Percentiles rank a stretch among this genome's conserved stretches.
phyloP scores from a whole-genome alignment of 164 flowering plant species.

The Pachysandra terminalis region DNA sequence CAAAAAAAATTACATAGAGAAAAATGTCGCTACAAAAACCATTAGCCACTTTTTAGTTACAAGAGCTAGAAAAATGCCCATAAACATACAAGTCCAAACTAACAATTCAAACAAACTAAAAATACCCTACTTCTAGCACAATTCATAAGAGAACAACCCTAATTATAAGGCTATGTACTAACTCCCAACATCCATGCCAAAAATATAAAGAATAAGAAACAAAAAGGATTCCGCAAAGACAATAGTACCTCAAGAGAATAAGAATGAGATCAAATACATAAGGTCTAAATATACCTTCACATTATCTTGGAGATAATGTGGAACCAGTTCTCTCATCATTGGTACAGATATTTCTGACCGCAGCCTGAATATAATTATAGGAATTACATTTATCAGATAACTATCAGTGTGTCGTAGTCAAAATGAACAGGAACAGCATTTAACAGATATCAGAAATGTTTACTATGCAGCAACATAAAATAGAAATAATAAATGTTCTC shows the following conservation, averaged over 20 bases:
- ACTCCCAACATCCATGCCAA: too few relatives aligned
- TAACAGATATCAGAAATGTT: too few relatives aligned
- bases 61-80: background rate
- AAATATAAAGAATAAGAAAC: too few relatives aligned
- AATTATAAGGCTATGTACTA: too few relatives aligned
- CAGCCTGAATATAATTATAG: conserved; percentile 45
- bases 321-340: conserved; percentile 83
- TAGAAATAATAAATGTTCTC: too few relatives aligned
- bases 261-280: background rate
- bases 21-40: background rate
- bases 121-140: too few relatives aligned
- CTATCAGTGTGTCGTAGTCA: background rate
- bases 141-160: too few relatives aligned
- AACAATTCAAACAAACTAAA: too few relatives aligned
- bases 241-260: conserved; percentile 7
- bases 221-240: too few relatives aligned
- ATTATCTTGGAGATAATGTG: conserved; percentile 90
- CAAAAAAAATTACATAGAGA: background rate
- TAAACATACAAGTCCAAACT: too few relatives aligned
- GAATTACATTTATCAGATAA: background rate
- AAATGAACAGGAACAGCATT: too few relatives aligned
- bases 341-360: conserved; percentile 89
- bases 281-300: conserved; percentile 49
- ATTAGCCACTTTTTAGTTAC: background rate
- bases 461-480: too few relatives aligned